phyloP scores from a whole-genome alignment of 129 eudicot species.

The Flaveria trinervia region DNA sequence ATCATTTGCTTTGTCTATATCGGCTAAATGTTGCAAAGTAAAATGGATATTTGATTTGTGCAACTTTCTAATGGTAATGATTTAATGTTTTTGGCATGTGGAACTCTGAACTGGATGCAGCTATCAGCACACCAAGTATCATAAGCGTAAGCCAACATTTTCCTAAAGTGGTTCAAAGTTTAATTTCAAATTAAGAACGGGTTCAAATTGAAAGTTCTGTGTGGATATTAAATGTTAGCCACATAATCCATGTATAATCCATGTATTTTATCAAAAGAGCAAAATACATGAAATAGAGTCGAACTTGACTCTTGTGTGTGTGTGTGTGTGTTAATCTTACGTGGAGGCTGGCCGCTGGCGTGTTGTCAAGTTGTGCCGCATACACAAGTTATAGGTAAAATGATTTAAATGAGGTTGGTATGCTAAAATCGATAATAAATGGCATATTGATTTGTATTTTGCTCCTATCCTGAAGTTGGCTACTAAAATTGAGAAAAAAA shows the following conservation, averaged over 20 bases:
- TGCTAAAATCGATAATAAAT: background rate
- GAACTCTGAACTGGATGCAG: slow-evolving; percentile 54
- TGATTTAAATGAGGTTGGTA: background rate
- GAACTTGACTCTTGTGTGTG: background rate
- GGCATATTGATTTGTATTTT: background rate
- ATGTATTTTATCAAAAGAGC: background rate
- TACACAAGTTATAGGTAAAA: background rate
- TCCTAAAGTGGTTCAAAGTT: background rate
- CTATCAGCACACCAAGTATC: slow-evolving; percentile 98
- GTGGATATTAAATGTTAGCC: background rate
- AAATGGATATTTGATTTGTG: slow-evolving; percentile 14
- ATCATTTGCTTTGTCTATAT: slow-evolving; percentile 2
- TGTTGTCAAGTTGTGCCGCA: background rate
- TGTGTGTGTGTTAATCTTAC: background rate
- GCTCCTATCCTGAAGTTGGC: background rate
- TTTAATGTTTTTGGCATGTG: slow-evolving; percentile 54
- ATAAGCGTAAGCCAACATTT: slow-evolving; percentile 77
- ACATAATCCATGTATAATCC: background rate
- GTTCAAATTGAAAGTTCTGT: slow-evolving; percentile 4
- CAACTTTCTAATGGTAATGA: slow-evolving; percentile 32
- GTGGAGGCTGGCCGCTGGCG: slow-evolving; percentile 6
- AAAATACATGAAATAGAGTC: background rate
- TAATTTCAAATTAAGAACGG: background rate
- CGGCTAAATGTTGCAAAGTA: slow-evolving; percentile 9
- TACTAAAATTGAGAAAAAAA: background rate